A percentile compares a stretch with the other conserved stretches of the same genome.
These are phyloP conservation scores for Drosera spatulata DNA, from an alignment of 179 eudicot genomes.

Conservation along the genomic window DNA sequence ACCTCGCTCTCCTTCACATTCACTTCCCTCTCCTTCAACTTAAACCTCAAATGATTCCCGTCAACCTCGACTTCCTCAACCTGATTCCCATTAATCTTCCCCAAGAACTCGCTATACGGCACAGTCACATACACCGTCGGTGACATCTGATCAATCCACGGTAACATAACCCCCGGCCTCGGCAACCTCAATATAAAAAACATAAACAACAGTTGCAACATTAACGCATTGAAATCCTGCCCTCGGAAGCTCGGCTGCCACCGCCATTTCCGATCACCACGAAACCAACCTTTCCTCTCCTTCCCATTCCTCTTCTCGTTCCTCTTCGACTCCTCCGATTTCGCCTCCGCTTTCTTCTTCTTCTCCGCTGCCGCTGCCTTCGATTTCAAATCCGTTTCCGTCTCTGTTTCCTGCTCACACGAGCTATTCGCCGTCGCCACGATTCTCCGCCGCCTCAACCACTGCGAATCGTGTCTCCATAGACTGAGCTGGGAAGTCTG, in stretches of 20 bases:
- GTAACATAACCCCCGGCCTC: conserved; percentile 67
- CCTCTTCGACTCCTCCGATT: conserved; percentile 18
- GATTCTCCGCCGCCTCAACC: conserved; percentile 6
- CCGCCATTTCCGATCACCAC: conserved; percentile 39
- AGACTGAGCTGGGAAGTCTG: conserved; percentile 24
- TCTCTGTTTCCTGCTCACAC: conserved; percentile 43
- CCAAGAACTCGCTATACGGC: conserved; percentile 80
- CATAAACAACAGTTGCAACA: conserved; percentile 67
- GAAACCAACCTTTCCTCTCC: conserved; percentile 31
- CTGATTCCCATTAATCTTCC: conserved; percentile 51
- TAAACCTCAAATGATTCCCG: conserved; percentile 78
- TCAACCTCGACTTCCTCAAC: conserved; percentile 94
- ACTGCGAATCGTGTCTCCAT: conserved; percentile 13
- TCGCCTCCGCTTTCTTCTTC: conserved; percentile 12
- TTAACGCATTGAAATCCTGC: conserved; percentile 58
- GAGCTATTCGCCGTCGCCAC: conserved; percentile 43
- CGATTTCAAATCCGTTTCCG: conserved; percentile 15
- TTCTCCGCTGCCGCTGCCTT: conserved; percentile 26
- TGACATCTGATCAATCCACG: conserved; percentile 66
- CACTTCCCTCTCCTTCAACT: conserved; percentile 42
- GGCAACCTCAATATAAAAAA: conserved; percentile 71
- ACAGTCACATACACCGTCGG: conserved; percentile 52
- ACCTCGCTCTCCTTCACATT: conserved; percentile 14
- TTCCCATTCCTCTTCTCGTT: conserved; percentile 34
- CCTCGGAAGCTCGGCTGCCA: conserved; percentile 87